Evolutionary conservation across 1,284 basidiomycete genomes (phyloP).

Genomic region (Sporisorium sorghi): DNA sequence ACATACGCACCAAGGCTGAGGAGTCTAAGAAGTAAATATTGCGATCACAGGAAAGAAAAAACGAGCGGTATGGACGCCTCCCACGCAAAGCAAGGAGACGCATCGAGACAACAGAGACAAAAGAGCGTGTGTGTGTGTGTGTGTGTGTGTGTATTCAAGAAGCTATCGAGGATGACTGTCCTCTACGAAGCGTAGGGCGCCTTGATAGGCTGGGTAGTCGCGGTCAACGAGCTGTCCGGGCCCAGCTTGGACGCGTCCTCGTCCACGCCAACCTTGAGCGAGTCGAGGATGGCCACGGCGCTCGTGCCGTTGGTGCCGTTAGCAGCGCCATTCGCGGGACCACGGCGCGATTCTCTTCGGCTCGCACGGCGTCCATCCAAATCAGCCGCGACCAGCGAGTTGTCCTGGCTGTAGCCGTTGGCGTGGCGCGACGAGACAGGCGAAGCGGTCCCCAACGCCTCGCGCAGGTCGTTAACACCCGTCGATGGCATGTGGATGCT

Average conservation of each 20-base stretch:
- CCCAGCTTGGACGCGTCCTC: slow-evolving; percentile 35
- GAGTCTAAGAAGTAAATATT: neutral
- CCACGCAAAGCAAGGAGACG: slow-evolving; percentile 2
- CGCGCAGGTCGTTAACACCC: slow-evolving; percentile 55
- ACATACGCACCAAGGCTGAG: neutral
- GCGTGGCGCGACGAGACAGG: slow-evolving; percentile 15
- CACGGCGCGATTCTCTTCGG: slow-evolving; percentile 44
- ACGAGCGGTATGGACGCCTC: slow-evolving; percentile 17
- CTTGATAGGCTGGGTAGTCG: slow-evolving; percentile 14
- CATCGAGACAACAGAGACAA: slow-evolving; percentile 2
- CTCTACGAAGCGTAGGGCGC: slow-evolving; percentile 40
- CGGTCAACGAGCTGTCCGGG: slow-evolving; percentile 27
- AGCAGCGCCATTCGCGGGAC: slow-evolving; percentile 1
- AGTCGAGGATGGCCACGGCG: slow-evolving; percentile 48
- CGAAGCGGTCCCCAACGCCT: slow-evolving; percentile 39
- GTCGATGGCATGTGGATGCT: slow-evolving; percentile 32
- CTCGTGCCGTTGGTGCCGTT: slow-evolving; percentile 29
- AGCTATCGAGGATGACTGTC: too few species aligned
- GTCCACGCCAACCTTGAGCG: slow-evolving; percentile 45
- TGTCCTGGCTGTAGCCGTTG: slow-evolving; percentile 30
- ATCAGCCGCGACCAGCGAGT: slow-evolving; percentile 12
- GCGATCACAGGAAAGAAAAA: slow-evolving; percentile 1
- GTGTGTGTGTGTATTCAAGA: too few species aligned
- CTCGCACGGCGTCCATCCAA: slow-evolving; percentile 35
- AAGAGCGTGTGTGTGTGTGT: slow-evolving; percentile 2